Evolutionary conservation across 352 stramenopile genomes (phyloP).

Genomic region (Phytopythium cucurbitacearum): DNA sequence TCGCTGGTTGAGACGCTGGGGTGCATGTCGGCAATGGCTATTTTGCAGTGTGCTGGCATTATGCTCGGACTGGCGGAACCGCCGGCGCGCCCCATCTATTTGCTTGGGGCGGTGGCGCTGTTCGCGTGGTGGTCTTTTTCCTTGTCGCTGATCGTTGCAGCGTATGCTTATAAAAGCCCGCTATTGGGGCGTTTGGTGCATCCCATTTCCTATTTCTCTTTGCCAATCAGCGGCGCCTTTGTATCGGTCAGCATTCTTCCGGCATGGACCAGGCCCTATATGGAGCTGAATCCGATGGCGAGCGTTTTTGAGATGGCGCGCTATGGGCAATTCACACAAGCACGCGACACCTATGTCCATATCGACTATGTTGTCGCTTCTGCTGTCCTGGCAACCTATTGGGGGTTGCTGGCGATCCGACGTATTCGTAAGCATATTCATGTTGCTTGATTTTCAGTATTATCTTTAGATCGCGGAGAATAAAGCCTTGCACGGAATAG

Average conservation of each 20-base stretch:
- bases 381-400: constrained; percentile 5
- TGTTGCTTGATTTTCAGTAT: constrained; percentile 6
- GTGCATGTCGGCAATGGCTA: constrained; percentile 5
- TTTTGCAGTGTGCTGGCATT: constrained; percentile 6
- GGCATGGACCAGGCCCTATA: constrained; percentile 5
- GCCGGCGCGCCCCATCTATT: constrained; percentile 4
- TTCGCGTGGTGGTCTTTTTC: constrained; percentile 5
- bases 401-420: constrained; percentile 4
- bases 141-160: constrained; percentile 5
- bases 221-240: constrained; percentile 5
- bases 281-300: constrained; percentile 5
- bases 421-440: constrained; percentile 6
- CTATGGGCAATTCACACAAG: constrained; percentile 6
- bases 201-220: constrained; percentile 6
- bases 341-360: constrained; percentile 5
- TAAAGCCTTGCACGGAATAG: constrained; percentile 6
- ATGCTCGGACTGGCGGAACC: constrained; percentile 5
- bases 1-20: constrained; percentile 5
- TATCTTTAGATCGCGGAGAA: constrained; percentile 6
- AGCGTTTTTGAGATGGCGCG: constrained; percentile 5
- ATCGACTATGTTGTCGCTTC: constrained; percentile 6
- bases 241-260: constrained; percentile 5
- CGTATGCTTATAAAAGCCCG: constrained; percentile 6
- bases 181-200: constrained; percentile 5
- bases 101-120: constrained; percentile 4